These are phyloP conservation scores for Solanum okadae DNA, from an alignment of 257 asterid genomes.

Conservation along the genomic window DNA sequence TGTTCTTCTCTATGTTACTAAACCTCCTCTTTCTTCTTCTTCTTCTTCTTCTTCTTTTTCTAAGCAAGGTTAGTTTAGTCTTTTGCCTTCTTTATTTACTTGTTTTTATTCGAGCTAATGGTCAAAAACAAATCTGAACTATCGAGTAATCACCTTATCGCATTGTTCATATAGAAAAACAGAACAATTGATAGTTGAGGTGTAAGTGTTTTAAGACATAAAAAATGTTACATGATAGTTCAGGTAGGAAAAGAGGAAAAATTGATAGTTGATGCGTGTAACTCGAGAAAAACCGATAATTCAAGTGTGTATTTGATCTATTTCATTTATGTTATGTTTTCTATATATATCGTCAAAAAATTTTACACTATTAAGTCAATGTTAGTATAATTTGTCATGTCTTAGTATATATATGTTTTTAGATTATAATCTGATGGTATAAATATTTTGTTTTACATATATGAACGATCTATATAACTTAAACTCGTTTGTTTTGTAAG, in stretches of 20 bases:
- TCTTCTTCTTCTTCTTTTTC: not conserved
- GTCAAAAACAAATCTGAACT: not conserved
- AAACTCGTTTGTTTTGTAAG: not conserved
- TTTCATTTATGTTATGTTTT: not conserved
- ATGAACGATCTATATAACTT: not conserved
- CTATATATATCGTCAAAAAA: not conserved
- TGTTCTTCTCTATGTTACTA: conserved; percentile 47
- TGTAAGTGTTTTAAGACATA: too few relatives aligned
- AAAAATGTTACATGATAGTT: not conserved
- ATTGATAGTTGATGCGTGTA: not conserved
- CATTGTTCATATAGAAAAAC: too few relatives aligned
- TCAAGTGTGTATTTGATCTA: too few relatives aligned
- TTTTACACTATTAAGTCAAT: not conserved
- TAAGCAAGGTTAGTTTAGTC: conserved; percentile 36
- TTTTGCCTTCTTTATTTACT: not conserved
- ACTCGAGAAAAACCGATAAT: accelerated
- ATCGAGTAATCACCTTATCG: too few relatives aligned
- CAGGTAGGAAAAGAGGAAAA: not conserved
- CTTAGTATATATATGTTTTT: too few relatives aligned
- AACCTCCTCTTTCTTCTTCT: not conserved
- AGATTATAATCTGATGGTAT: not conserved
- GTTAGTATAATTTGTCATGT: too few relatives aligned
- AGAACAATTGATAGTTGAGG: not conserved
- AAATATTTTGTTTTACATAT: not conserved
- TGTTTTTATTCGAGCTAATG: not conserved